phyloP scores from a whole-genome alignment of 2,329 filamentous ascomycete genomes.

The Delphinella strobiligena region DNA sequence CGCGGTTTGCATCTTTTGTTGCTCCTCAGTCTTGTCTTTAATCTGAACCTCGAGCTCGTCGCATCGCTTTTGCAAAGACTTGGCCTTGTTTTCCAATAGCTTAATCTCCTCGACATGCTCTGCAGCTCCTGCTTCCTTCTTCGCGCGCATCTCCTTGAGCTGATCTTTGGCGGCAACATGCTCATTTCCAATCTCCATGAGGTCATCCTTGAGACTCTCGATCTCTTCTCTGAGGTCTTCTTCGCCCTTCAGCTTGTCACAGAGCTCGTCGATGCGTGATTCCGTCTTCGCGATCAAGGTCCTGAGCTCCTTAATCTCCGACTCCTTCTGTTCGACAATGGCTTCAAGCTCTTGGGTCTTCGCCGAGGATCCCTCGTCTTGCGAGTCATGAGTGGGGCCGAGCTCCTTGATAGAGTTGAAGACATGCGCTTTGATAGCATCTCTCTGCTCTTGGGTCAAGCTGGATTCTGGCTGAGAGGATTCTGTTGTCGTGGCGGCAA shows the following conservation, averaged over 20 bases:
- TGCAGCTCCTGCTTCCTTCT: slow-evolving; percentile 35
- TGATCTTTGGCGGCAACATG: slow-evolving; percentile 73
- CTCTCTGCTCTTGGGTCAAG: slow-evolving; percentile 3
- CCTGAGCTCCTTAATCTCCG: slow-evolving; percentile 14
- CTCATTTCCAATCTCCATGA: slow-evolving; percentile 68
- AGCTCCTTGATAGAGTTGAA: slow-evolving; percentile 2
- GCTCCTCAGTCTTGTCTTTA: slow-evolving; percentile 8
- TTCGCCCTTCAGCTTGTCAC: slow-evolving; percentile 59
- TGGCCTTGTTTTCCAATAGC: slow-evolving; percentile 14
- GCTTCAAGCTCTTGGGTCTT: slow-evolving; percentile 9
- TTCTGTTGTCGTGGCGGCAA: too few species aligned
- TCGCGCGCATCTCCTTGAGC: slow-evolving; percentile 54
- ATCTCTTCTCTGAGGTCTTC: slow-evolving; percentile 77
- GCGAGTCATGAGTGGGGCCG: background rate
- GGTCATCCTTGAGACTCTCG: slow-evolving; percentile 66
- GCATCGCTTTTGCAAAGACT: slow-evolving; percentile 52
- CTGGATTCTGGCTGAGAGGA: background rate
- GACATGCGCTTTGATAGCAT: slow-evolving; percentile 4
- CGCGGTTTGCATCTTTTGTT: slow-evolving; percentile 8
- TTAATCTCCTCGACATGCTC: slow-evolving; percentile 17
- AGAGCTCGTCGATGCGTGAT: slow-evolving; percentile 58
- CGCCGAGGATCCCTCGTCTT: background rate
- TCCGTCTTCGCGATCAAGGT: slow-evolving; percentile 46
- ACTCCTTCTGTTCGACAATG: slow-evolving; percentile 9
- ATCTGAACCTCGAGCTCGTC: slow-evolving; percentile 28